Conservation (phyloP, 345 rosid genomes). For the Eucalyptus sp. region DNA sequence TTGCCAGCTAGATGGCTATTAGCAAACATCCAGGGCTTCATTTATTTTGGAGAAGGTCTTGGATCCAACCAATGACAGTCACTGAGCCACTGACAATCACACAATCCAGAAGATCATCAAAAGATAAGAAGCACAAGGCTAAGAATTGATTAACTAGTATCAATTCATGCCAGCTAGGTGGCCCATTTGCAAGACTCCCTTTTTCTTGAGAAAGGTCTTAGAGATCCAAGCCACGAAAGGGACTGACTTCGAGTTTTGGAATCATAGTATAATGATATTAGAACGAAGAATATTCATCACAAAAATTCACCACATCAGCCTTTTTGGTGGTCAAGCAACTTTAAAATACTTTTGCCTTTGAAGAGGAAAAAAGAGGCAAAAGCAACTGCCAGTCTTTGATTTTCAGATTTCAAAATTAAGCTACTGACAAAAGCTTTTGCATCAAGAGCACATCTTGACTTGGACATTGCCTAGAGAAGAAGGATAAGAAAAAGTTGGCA, state of each 20-base stretch:
- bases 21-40: not conserved
- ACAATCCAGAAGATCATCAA: not conserved
- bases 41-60: not conserved
- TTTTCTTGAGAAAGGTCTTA: not conserved
- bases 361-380: not conserved
- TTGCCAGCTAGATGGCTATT: not conserved
- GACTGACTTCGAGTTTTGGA: not conserved
- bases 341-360: not conserved
- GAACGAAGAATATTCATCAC: not conserved
- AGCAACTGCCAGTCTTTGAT: not conserved
- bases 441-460: not conserved
- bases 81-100: not conserved
- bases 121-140: not conserved
- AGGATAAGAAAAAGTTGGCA: not conserved
- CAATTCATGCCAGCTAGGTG: not conserved
- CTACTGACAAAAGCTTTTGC: not conserved
- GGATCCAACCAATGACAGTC: not conserved
- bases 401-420: not conserved
- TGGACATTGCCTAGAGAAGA: not conserved
- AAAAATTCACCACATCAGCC: not conserved
- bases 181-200: not conserved
- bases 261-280: not conserved
- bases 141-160: not conserved
- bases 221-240: not conserved
- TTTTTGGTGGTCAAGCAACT: not conserved